phyloP scores from a whole-genome alignment of 768 basidiomycete species.

The Leccinum sublutescens region DNA sequence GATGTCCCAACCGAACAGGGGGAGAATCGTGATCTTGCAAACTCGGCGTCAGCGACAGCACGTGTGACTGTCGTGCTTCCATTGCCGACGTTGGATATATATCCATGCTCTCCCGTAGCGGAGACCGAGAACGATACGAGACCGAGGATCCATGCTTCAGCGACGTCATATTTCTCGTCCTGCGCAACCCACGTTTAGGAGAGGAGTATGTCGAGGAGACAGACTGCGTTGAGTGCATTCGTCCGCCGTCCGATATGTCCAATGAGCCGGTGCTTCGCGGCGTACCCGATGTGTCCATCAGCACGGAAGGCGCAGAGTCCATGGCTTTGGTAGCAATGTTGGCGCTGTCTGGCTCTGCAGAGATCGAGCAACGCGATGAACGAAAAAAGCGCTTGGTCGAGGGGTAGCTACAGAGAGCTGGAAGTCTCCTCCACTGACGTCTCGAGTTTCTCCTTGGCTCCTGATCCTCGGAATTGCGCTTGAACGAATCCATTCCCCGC shows the following conservation, averaged over 20 bases:
- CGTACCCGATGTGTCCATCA: conserved; percentile 21
- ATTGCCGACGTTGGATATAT: conserved; percentile 12
- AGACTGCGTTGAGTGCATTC: conserved; percentile 22
- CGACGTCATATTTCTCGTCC: conserved; percentile 37
- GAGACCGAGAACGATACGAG: conserved; percentile 22
- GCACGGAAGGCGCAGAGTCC: conserved; percentile 21
- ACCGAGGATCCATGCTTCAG: conserved; percentile 28
- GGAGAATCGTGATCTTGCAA: conserved; percentile 23
- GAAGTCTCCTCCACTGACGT: conserved; percentile 19
- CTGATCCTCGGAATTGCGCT: conserved; percentile 14
- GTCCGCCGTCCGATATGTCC: conserved; percentile 14
- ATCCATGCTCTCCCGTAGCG: conserved; percentile 23
- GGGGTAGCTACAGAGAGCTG: conserved; percentile 22
- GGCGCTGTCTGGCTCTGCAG: background rate
- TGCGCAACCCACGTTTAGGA: conserved; percentile 38
- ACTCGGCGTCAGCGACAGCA: conserved; percentile 17
- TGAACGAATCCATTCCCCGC: background rate
- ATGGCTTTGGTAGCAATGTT: conserved; percentile 10
- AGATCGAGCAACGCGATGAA: conserved; percentile 12
- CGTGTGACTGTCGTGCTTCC: conserved; percentile 22
- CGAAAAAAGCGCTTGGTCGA: conserved; percentile 8
- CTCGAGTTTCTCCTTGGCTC: conserved; percentile 13
- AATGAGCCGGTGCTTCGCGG: conserved; percentile 21
- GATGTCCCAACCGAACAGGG: conserved; percentile 46
- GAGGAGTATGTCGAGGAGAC: conserved; percentile 26